A percentile compares a stretch with the other conserved stretches of the same genome.
These are phyloP conservation scores for Paramecium pentaurelia DNA, from an alignment of 73 alveolate genomes.

Conservation along the genomic window DNA sequence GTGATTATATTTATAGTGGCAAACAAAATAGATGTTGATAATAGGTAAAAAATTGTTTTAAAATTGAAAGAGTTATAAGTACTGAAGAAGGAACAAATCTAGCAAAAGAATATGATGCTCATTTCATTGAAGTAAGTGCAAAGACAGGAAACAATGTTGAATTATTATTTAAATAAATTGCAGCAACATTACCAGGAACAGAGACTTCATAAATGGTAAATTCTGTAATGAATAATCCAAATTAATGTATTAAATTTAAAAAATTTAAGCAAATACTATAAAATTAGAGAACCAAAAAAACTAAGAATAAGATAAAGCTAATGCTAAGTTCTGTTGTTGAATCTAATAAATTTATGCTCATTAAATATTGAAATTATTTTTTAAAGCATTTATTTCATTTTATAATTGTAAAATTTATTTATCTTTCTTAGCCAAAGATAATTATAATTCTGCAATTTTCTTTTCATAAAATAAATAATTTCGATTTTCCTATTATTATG, in stretches of 20 bases:
- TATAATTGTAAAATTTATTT: background rate
- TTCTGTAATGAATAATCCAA: slow-evolving; percentile 30
- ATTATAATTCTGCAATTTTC: background rate
- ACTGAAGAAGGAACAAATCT: slow-evolving; percentile 74
- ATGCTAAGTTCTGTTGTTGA: background rate
- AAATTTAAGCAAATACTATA: background rate
- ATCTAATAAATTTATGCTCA: background rate
- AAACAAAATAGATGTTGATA: slow-evolving; percentile 79
- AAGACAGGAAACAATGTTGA: slow-evolving; percentile 79
- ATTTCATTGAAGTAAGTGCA: slow-evolving; percentile 84
- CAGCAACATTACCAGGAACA: slow-evolving; percentile 69
- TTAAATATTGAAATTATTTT: background rate
- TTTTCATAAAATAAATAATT: background rate
- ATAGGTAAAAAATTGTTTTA: slow-evolving; percentile 55
- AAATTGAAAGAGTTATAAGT: slow-evolving; percentile 13
- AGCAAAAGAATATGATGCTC: slow-evolving; percentile 81
- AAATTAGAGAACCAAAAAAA: background rate
- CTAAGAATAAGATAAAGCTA: background rate
- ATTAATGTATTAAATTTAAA: background rate
- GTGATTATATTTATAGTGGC: slow-evolving; percentile 84
- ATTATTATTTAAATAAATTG: slow-evolving; percentile 72
- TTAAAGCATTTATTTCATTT: background rate
- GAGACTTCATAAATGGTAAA: slow-evolving; percentile 34
- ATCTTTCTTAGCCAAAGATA: background rate
- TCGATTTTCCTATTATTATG: background rate